Base-by-base conservation (phyloP, 2,329 filamentous ascomycete genomes). In the Lecanoromycetidae sp. region DNA sequence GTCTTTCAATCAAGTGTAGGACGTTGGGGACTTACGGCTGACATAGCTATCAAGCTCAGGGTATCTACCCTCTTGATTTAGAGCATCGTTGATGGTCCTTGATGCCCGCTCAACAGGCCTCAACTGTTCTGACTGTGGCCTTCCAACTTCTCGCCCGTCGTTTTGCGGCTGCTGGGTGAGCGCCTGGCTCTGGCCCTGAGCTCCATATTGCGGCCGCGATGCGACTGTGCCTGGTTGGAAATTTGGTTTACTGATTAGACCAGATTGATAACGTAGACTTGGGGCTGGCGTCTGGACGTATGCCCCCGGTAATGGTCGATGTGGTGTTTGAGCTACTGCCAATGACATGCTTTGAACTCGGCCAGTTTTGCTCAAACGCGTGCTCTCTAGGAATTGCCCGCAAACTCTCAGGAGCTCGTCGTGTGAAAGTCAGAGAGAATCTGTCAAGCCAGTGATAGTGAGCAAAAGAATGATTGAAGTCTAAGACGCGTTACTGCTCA, bases 21-120 rank as follows among this genome's bases (percentile, higher is more conserved):
- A 27, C 25, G 23, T 20, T 13, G 32, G 23, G 22, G 44, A 75
- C 85, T 73, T 72, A 91, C 87, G 86, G 66, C 81, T 79, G 58
- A 93, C 80, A 67, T 94, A 94, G 49, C 78, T 83, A 63, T 96
- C 90, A 15, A 98, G 70, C 54, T 94, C 86, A 5, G 88, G 88
- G 60, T 87, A 98, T 60, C 78, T 79, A 57, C 80, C 79, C 60
- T 96, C 90, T 50, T 75, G 71, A 50, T 77, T 72, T 36, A 96
- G 69, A 36, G 84, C 81, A 54, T 80, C 76, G 64, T 94, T 94
- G 63, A 98, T 82, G 17, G 84, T 88, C 54, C 74, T 75, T 38
- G 87, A 86, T 17, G 87, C 91, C 64, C 86, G 84, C 55, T 84
- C 76, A 50, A 94, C 75, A 0, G 84, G 83, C 36, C 77, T 79